phyloP scores from a whole-genome alignment of 139 green algal species.

The Astrephomene gubernaculifera region DNA sequence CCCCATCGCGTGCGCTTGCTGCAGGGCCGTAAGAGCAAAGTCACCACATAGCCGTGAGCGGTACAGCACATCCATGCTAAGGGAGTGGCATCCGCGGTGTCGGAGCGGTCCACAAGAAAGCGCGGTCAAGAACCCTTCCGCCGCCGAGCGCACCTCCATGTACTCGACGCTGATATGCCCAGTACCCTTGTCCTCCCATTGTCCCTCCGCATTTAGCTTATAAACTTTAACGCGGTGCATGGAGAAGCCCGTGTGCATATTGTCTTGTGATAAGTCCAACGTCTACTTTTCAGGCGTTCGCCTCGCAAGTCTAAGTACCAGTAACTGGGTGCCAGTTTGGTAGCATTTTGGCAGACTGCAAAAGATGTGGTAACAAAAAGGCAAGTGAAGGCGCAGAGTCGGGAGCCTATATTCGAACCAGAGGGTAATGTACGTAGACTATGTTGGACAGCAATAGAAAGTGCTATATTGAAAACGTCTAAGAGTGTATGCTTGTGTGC shows the following conservation, averaged over 20 bases:
- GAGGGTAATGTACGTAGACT: not conserved
- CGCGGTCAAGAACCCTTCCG: slow-evolving; percentile 38
- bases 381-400: too few species aligned
- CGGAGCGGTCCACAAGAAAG: not conserved
- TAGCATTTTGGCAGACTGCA: too few species aligned
- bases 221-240: slow-evolving; percentile 94
- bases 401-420: too few species aligned
- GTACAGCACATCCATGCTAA: not conserved
- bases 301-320: not conserved
- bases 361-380: not conserved
- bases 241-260: slow-evolving; percentile 21
- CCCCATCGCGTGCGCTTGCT: slow-evolving; percentile 82
- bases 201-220: slow-evolving; percentile 83
- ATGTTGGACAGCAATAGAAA: too few species aligned
- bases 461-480: too few species aligned
- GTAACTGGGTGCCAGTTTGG: not conserved
- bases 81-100: not conserved
- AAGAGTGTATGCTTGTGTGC: too few species aligned
- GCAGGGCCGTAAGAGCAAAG: slow-evolving; percentile 29
- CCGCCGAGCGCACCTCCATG: slow-evolving; percentile 79
- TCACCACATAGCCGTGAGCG: not conserved
- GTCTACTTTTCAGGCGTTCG: not conserved
- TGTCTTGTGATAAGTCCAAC: not conserved
- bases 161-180: slow-evolving; percentile 90
- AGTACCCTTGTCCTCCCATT: slow-evolving; percentile 97